Evolutionary conservation across 2,329 filamentous ascomycete genomes (phyloP), one percentile per base, ranked within the genome.

Genomic region (Stachybotrys chlorohalonatus): DNA sequence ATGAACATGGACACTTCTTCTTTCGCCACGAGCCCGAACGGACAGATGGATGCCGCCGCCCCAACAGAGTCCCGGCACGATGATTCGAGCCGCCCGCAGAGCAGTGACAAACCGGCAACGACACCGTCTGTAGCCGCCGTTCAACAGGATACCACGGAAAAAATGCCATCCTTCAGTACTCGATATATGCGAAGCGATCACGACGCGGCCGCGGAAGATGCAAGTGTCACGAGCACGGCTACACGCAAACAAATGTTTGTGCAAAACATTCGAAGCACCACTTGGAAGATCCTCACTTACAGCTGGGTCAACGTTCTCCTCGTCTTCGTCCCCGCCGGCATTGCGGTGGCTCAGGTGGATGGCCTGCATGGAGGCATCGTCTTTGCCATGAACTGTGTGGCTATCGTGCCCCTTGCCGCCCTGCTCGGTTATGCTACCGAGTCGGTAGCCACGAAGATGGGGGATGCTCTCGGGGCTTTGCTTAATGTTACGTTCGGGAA

Each of bases 401-500:
- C 87, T 62, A 87, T 91, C 63, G 80, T 91, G 56, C 87, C 87
- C 31, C 75, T 91, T 58, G 87, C 87, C 52, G 87, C 84, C 55
- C 71, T 91, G 53, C 75, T 91, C 61, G 84, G 83, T 62, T 84
- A 84, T 70, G 87, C 87, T 42, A 91, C 87, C 15, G 87, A 91
- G 71, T 86, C 83, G 55, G 87, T 90, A 55, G 86, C 87, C 51
- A 79, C 79, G 59, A 82, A 83, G 61, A 78, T 91, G 70, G 87
- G 87, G 53, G 87, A 90, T 65, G 85, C 85, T 4, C 73, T 89
- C 49, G 86, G 86, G 54, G 86, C 87, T 39, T 70, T 90, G 62
- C 79, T 90, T 66, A 90, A 90, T 63, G 84, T 90, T 57, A 89
- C 86, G 8, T 89, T 90, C 73, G 86, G 87, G 61, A 90, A 91